phyloP scores from a whole-genome alignment of 768 basidiomycete genomes.

The Lyophyllum decastes region DNA sequence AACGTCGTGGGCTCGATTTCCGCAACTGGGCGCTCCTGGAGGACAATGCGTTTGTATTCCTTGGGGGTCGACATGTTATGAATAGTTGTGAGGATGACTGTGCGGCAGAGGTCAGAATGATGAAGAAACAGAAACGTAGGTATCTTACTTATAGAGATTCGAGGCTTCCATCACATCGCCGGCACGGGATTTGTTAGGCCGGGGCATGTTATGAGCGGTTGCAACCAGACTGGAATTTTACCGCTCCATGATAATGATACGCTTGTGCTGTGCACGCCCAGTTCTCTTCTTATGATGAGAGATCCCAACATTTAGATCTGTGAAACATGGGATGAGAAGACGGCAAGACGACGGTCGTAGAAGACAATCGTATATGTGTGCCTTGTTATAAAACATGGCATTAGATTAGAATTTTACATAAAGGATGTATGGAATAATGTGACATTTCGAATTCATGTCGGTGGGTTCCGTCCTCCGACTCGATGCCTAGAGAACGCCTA shows the following conservation, averaged over 20 bases:
- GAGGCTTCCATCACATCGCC: neutral
- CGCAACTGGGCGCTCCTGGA: conserved; percentile 70
- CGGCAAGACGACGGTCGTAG: neutral
- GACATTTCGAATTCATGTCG: neutral
- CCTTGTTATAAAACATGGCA: no score
- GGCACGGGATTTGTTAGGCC: conserved; percentile 8
- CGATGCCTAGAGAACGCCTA: no score
- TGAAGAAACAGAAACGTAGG: neutral
- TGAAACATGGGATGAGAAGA: no score
- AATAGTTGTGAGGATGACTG: neutral
- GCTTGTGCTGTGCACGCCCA: neutral
- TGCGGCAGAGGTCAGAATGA: neutral
- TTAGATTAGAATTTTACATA: no score
- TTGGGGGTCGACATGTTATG: conserved; percentile 13
- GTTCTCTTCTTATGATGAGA: neutral
- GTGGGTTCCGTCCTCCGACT: neutral
- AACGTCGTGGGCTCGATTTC: conserved; percentile 79
- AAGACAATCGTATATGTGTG: neutral
- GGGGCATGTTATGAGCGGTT: neutral
- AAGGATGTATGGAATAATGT: neutral
- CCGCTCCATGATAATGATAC: neutral
- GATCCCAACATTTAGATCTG: neutral
- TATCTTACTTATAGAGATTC: neutral
- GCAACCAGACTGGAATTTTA: neutral
- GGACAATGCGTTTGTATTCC: conserved; percentile 68